phyloP scores from a whole-genome alignment of 306 rosid genomes.

The Pyrus communis region DNA sequence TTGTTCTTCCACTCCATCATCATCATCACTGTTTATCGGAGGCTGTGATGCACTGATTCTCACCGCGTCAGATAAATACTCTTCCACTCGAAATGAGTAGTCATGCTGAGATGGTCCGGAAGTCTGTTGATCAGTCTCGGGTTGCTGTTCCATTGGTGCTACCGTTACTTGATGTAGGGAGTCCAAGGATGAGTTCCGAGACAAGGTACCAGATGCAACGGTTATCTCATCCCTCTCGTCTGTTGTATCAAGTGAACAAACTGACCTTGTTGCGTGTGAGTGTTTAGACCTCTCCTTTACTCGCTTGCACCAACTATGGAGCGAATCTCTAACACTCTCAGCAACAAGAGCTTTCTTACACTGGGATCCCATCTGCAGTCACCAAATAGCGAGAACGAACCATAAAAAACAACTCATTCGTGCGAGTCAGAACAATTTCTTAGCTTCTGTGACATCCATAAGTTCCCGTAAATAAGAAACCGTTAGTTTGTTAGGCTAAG shows the following conservation, averaged over 20 bases:
- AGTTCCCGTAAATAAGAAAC: background rate
- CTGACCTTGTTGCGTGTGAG: slow-evolving; percentile 61
- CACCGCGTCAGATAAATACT: slow-evolving; percentile 36
- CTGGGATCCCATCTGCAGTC: slow-evolving; percentile 77
- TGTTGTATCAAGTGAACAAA: slow-evolving; percentile 69
- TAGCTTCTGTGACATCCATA: background rate
- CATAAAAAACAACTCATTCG: background rate
- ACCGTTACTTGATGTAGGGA: slow-evolving; percentile 63
- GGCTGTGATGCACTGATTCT: slow-evolving; percentile 16
- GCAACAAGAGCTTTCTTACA: slow-evolving; percentile 76
- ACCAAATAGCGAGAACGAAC: background rate
- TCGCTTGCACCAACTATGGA: slow-evolving; percentile 97
- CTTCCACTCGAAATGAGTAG: slow-evolving; percentile 26
- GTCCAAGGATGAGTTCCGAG: slow-evolving; percentile 67
- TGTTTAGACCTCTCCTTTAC: slow-evolving; percentile 75
- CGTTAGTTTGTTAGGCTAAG: background rate
- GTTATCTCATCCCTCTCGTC: slow-evolving; percentile 79
- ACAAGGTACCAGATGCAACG: slow-evolving; percentile 61
- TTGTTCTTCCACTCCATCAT: slow-evolving; percentile 26
- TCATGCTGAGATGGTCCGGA: slow-evolving; percentile 14
- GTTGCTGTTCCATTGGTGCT: slow-evolving; percentile 32
- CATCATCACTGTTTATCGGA: slow-evolving; percentile 22
- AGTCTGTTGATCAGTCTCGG: slow-evolving; percentile 22
- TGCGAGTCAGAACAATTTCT: background rate
- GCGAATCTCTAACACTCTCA: slow-evolving; percentile 83